These are phyloP conservation scores for Keqinozyma sinolaborantium DNA, from an alignment of 1,139 yeast species.

Conservation along the genomic window DNA sequence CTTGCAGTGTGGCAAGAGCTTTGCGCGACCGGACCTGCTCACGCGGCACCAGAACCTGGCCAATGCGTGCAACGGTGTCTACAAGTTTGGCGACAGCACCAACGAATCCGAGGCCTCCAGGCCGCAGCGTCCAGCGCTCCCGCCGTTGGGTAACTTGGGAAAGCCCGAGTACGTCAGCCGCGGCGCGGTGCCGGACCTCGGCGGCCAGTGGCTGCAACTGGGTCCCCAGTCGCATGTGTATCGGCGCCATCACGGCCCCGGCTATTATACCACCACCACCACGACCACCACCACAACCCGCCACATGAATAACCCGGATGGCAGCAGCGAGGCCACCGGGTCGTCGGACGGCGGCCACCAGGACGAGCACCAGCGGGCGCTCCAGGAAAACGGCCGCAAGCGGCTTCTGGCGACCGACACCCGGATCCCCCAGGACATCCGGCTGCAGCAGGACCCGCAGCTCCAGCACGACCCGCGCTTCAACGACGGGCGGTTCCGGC, in stretches of 20 bases:
- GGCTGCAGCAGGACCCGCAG: slow-evolving; percentile 3
- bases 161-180: slow-evolving; percentile 1
- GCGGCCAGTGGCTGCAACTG: background rate
- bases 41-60: slow-evolving; percentile 56
- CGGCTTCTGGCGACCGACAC: too few relatives aligned
- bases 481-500: background rate
- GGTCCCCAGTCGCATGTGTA: background rate
- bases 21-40: slow-evolving; percentile 78
- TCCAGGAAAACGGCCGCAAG: too few relatives aligned
- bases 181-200: too few relatives aligned
- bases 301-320: slow-evolving; percentile 4
- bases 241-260: slow-evolving; percentile 1
- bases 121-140: slow-evolving; percentile 1
- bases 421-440: background rate
- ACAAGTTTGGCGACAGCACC: slow-evolving; percentile 1
- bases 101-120: slow-evolving; percentile 1
- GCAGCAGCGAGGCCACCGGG: too few relatives aligned
- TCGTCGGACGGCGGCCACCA: too few relatives aligned
- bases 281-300: slow-evolving; percentile 13
- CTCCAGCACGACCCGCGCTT: slow-evolving; percentile 6
- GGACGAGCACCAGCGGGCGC: too few relatives aligned
- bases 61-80: slow-evolving; percentile 32
- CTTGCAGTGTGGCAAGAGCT: slow-evolving; percentile 56
- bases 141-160: slow-evolving; percentile 1
- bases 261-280: slow-evolving; percentile 10